Evolutionary conservation across 108 stramenopile species (phyloP).

Genomic region (Skeletonema grethae): DNA sequence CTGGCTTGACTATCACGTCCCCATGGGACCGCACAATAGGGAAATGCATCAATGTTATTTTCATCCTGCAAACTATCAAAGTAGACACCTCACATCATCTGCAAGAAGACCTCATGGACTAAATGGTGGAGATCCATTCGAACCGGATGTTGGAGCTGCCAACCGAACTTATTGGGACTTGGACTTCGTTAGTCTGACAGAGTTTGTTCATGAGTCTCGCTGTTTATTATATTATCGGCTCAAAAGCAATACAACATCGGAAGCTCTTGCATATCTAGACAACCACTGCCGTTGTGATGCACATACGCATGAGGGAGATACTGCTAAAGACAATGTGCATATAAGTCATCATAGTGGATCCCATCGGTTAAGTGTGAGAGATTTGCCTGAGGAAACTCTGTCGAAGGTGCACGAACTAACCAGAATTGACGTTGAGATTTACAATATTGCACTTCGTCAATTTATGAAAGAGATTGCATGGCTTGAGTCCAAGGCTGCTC

Average conservation of each 20-base stretch:
- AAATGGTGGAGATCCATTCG: background rate
- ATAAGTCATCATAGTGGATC: constrained; percentile 1
- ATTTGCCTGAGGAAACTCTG: constrained; percentile 2
- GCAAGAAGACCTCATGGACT: background rate
- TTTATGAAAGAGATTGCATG: constrained; percentile 25
- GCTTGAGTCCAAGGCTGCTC: constrained; percentile 8
- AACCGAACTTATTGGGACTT: constrained; percentile 10
- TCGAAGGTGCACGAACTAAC: constrained; percentile 11
- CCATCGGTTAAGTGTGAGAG: background rate
- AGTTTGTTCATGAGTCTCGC: constrained; percentile 16
- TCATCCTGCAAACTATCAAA: constrained; percentile 26
- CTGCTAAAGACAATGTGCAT: background rate
- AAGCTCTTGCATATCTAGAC: constrained; percentile 1
- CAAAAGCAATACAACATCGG: background rate
- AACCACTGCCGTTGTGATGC: constrained; percentile 12
- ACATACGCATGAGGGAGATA: background rate
- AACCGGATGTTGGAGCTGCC: constrained; percentile 10
- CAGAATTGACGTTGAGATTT: constrained; percentile 2
- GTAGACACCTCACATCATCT: constrained; percentile 13
- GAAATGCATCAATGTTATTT: background rate
- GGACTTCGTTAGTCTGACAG: constrained; percentile 18
- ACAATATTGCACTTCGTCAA: constrained; percentile 8
- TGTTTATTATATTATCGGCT: constrained; percentile 18
- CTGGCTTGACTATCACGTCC: constrained; percentile 16
- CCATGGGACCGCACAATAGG: background rate